Base-by-base conservation (phyloP, 2,329 filamentous ascomycete species). In the Cordyceps cateniannulata region DNA sequence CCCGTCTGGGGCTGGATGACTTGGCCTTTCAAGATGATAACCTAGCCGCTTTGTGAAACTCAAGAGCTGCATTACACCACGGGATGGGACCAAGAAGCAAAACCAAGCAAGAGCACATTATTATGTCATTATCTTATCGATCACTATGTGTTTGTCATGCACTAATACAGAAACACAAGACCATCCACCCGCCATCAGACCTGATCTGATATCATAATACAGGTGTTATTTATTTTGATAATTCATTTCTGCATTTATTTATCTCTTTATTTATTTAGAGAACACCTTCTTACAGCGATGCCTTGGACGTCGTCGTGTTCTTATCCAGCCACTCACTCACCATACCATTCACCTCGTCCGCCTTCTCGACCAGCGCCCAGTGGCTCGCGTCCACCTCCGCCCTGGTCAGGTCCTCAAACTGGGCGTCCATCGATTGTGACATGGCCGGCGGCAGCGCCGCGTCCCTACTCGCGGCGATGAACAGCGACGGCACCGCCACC, bases 331-430 rank as follows among this genome's bases (percentile, higher is more conserved):
- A 96, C 61, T 81, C 78, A 60, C 77, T 79, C 66, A 96, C 79
- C 63, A 86, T 76, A 54, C 70, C 72, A 72, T 97, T 97, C 3
- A 91, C 84, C 67, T 88, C 84, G 24, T 80, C 82, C 0, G 88
- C 81, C 64, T 83, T 84, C 77, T 96, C 85, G 78, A 85, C 87
- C 70, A 96, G 75, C 50, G 88, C 90, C 93, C 93, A 98, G 74
- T 98, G 95, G 20, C 81, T 78, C 0, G 88, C 81, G 40, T 86
- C 59, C 8, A 96, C 87, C 70, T 89, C 84, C 9, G 76, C 80
- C 63, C 81, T 79, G 8, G 83, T 88, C 68, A 96, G 73, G 51
- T 85, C 80, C 2, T 83, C 81, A 62, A 93, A 85, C 64, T 78
- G 76, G 65, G 79, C 77, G 22, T 86, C 86, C 91, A 96, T 96